These are phyloP conservation scores for Coniferiporia sulphurascens DNA, from an alignment of 1,284 basidiomycete genomes.

Conservation along the genomic window DNA sequence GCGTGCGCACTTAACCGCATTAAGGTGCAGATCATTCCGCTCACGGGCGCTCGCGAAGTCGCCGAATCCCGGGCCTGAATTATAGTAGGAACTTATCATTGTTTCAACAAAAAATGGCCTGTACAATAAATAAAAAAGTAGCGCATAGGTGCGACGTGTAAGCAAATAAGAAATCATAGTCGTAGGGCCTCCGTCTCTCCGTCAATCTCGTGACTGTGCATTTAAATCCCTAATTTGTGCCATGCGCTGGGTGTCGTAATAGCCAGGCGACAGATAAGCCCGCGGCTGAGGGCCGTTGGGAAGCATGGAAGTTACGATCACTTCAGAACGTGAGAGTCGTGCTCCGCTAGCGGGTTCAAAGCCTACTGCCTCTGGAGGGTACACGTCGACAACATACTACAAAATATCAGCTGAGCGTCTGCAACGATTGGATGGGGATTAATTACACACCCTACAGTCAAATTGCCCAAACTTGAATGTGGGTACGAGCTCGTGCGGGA, in stretches of 20 bases:
- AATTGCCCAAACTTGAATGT: conserved; percentile 8
- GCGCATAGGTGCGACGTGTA: too few species aligned
- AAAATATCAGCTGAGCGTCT: too few species aligned
- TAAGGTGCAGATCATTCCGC: neutral
- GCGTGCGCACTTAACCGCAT: neutral
- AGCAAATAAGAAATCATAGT: too few species aligned
- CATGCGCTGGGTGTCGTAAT: too few species aligned
- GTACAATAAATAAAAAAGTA: too few species aligned
- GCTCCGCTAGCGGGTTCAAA: neutral
- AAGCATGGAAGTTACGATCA: neutral
- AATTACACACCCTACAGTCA: conserved; percentile 1
- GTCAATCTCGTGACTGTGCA: too few species aligned
- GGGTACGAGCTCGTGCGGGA: conserved; percentile 5
- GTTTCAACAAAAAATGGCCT: too few species aligned
- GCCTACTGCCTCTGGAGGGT: conserved; percentile 5
- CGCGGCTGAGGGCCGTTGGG: conserved; percentile 2
- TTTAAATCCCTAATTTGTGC: too few species aligned
- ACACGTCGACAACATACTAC: conserved; percentile 9
- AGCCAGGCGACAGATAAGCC: neutral
- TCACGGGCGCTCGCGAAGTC: neutral
- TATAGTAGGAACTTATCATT: too few species aligned
- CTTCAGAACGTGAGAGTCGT: neutral
- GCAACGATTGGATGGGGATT: neutral
- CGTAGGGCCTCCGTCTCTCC: too few species aligned
- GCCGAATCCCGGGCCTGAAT: neutral